Base-by-base conservation (phyloP, 331 rosid species). In the Spiraea crenata region DNA sequence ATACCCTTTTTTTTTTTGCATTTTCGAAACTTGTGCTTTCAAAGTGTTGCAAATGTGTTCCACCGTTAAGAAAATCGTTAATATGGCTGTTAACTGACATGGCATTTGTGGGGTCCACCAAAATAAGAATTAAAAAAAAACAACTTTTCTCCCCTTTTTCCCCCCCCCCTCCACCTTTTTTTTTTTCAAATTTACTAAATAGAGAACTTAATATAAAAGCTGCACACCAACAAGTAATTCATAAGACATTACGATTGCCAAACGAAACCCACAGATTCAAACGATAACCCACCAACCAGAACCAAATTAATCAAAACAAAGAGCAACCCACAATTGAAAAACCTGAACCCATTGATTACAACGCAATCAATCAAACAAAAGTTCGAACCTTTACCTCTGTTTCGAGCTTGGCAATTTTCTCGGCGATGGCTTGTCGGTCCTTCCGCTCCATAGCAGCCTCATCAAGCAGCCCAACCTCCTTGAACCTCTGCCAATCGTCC, bases 401-500 rank as follows among this genome's bases (percentile, higher is more conserved):
- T 60, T 89, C 85, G 11, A 93, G 97, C 81, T 75, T 89, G 0
- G 86, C 71, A 39, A 77, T 81, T 74, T 82, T 91, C 57, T 86
- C 92, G 38, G 78, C 3, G 11, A 91, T 81, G 4, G 95, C 99
- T 75, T 91, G 86, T 5, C 73, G 82, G 83, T 93, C 96, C 73
- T 83, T 91, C 46, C 83, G 83, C 72, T 77, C 86, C 97, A 93
- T 84, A 1, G 73, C 85, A 35, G 89, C 85, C 76, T 82, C 92
- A 35, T 89, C 95, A 44, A 93, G 74, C 49, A 93, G 47, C 31
- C 99, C 99, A 39, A 61, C 88, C 69, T 91, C 96, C 76, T 69
- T 83, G 64, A 91, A 93, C 78, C 77, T 80, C 81, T 60, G 75
- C 99, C 99, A 93, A 61, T 91, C 99, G 39, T 87, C 89, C 58